Base-by-base conservation (phyloP, 2,329 filamentous ascomycete genomes). In the Ceratocystiopsis sp. region DNA sequence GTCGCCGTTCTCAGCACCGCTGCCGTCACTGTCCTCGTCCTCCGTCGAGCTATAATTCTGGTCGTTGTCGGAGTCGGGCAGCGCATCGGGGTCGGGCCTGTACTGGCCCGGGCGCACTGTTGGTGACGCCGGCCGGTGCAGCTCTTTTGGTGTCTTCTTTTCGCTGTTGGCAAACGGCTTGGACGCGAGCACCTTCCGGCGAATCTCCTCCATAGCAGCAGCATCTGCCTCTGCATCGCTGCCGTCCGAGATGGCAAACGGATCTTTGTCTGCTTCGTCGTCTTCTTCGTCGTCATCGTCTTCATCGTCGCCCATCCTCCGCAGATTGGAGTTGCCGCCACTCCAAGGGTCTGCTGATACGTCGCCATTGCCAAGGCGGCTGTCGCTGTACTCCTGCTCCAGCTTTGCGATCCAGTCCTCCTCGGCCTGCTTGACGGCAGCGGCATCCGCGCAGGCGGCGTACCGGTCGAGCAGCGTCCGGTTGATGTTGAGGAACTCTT, bases 401-500 rank as follows among this genome's bases (percentile, higher is more conserved):
- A 98, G 71, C 62, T 87, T 80, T 43, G 77, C 78, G 61, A 98
- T 72, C 89, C 91, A 98, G 44, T 78, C 79, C 52, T 81, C 77
- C 61, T 98, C 84, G 0, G 83, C 76, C 61, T 73, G 77, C 61
- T 95, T 94, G 32, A 98, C 69, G 9, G 75, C 82, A 10, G 78
- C 82, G 54, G 91, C 87, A 43, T 85, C 80, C 47, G 73, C 69
- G 52, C 86, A 95, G 0, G 78, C 81, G 1, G 86, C 84, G 54
- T 98, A 98, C 46, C 77, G 75, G 59, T 81, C 85, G 19, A 98
- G 61, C 16, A 96, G 61, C 41, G 78, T 78, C 3, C 74, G 69
- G 57, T 98, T 98, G 61, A 98, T 98, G 42, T 93, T 77, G 19
- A 98, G 61, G 55, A 98, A 98, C 1, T 84, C 78, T 45, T 77